phyloP scores from a whole-genome alignment of 139 green algal species.

The Medakamo hakoo region DNA sequence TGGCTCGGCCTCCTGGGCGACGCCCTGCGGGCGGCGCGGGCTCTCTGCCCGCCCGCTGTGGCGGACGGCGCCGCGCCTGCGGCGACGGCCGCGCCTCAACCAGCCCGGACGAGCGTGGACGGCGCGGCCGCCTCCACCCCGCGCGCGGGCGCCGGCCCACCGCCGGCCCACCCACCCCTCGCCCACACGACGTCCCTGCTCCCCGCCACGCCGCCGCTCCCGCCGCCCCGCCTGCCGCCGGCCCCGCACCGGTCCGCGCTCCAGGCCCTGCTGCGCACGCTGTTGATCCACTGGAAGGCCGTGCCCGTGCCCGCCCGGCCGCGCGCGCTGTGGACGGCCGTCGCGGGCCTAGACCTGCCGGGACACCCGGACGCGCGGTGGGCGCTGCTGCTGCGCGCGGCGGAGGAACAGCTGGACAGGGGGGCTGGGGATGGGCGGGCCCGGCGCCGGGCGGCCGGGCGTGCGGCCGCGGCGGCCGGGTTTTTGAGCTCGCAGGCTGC shows the following conservation, averaged over 20 bases:
- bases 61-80: no score
- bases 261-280: not conserved
- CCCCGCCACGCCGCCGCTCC: no score
- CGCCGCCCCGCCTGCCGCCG: no score
- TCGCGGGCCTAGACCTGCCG: not conserved
- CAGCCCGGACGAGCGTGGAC: not conserved
- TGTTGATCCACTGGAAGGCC: not conserved
- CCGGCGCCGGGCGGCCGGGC: no score
- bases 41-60: not conserved
- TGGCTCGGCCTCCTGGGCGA: not conserved
- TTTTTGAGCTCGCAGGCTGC: not conserved
- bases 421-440: no score
- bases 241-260: not conserved
- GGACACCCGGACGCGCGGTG: not conserved
- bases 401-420: not conserved
- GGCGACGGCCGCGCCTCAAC: no score
- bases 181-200: not conserved
- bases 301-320: not conserved
- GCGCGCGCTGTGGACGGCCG: not conserved
- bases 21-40: not conserved
- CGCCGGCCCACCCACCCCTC: not conserved
- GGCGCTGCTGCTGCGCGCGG: not conserved
- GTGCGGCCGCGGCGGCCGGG: no score
- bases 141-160: no score
- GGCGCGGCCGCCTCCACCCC: no score